Base-by-base conservation (phyloP, 2,329 filamentous ascomycete species). In the Paramyrothecium roridum region DNA sequence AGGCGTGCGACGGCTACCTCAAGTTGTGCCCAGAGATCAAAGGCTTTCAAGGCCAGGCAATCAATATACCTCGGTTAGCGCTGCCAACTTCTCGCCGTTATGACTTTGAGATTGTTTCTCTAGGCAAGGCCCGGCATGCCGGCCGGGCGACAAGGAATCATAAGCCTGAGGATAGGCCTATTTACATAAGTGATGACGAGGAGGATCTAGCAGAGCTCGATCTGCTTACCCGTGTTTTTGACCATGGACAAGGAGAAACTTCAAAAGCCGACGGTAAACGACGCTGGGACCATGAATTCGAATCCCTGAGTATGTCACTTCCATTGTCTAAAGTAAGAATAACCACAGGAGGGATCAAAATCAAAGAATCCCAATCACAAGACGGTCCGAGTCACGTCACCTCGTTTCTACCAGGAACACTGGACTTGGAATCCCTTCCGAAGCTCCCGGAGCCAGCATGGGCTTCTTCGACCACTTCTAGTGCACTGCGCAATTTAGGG, bases 361-460 rank as follows among this genome's bases (percentile, higher is more conserved):
- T 30, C 30, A 37, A 10, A 10, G 37, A 43, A 19, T 13, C 37
- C 52, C 12, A 30, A 19, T 49, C 47, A 20, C 2, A 20, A 17
- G 22, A 13, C n/a, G 52, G 17, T 30, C 22, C 48, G 46, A 23
- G 3, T 34, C 33, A 52, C 48, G 45, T 55, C 55, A 74, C 74
- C 0, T 65, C 70, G 45, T 96, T 95, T 62, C 68, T 80, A 2
- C 88, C 91, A 0, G 89, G 88, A 1, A 77, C 75, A 0, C 76
- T 96, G 8, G 80, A 91, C 57, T 77, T 83, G 49, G 73, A 70
- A 1, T 80, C 73, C 0, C 76, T 96, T 7, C 85, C 85, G 0
- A 79, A 86, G 54, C 80, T 96, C n/a, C 73, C 63, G 10, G 63
- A 63, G 45, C 69, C 69, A 8, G 61, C 56, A 6, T 71, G 67